phyloP scores from a whole-genome alignment of 192 early-diverging fungal genomes.

The Borealophlyctis nickersoniae region DNA sequence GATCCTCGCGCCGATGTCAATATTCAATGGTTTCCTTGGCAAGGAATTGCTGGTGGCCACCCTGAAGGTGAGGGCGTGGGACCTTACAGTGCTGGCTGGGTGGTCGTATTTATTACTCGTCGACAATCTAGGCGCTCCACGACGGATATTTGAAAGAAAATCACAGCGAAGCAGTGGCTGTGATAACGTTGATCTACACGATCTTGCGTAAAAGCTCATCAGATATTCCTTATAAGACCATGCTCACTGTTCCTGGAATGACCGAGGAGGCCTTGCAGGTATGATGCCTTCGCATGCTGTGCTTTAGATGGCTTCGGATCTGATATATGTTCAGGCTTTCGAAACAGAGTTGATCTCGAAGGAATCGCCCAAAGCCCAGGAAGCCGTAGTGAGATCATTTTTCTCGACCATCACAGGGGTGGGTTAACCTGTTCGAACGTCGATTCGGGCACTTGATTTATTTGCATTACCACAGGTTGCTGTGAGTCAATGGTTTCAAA shows the following conservation, averaged over 20 bases:
- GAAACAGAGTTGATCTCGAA: slow-evolving; percentile 17
- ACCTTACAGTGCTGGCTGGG: too few relatives aligned
- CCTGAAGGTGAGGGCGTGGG: slow-evolving; percentile 23
- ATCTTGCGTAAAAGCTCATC: slow-evolving; percentile 20
- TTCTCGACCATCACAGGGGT: slow-evolving; percentile 28
- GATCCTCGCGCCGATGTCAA: background rate
- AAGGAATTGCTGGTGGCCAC: slow-evolving; percentile 17
- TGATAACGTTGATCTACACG: slow-evolving; percentile 33
- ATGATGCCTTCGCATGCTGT: background rate
- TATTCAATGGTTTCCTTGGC: slow-evolving; percentile 20
- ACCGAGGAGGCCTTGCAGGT: slow-evolving; percentile 18
- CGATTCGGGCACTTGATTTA: too few relatives aligned
- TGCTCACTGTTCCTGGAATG: slow-evolving; percentile 33
- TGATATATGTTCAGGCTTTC: slow-evolving; percentile 20
- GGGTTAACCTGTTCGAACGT: too few relatives aligned
- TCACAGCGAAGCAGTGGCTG: slow-evolving; percentile 28
- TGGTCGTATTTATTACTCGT: too few relatives aligned
- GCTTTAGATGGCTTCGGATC: background rate
- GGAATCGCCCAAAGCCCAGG: slow-evolving; percentile 12
- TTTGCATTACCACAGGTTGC: slow-evolving; percentile 5
- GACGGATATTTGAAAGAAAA: slow-evolving; percentile 34
- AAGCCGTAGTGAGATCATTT: slow-evolving; percentile 19
- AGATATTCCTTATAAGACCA: slow-evolving; percentile 25
- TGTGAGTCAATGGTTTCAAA: slow-evolving; percentile 18
- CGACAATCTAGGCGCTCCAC: slow-evolving; percentile 26